Evolutionary conservation across 495 filamentous ascomycete species (phyloP), one percentile per base, ranked within the genome.

Genomic region (Pyronema omphalodes): DNA sequence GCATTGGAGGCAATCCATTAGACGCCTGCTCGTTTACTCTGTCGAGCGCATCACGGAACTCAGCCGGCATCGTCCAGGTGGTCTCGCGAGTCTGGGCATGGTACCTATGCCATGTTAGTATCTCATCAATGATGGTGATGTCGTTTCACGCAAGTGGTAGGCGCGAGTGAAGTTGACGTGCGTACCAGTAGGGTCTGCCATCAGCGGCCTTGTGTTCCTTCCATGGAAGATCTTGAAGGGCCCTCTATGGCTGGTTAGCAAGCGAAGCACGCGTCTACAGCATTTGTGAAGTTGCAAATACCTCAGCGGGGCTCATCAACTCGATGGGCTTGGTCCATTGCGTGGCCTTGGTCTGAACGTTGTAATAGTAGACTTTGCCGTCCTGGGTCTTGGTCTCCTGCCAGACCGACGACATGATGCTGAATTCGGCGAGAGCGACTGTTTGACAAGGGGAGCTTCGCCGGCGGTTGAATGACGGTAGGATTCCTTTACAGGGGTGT

Each of bases 271-370:
- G 18, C 36, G 44, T 15, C 44, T 47, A 23, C 23, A 33, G 11
- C 11, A 35, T 11, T 19, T 36, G 2, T 2, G 39, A 7, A 9
- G 14, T 45, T 69, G 76, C 58, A 29, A 1, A 29, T 68, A 93
- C 88, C 79, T 94, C 88, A 23, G 82, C 80, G 9, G 77, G 77
- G 1, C 77, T 84, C 88, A 94, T 91, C 67, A 95, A 67, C 40
- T 89, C 93, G 57, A 79, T 74, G 15, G 91, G 91, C 69, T 94
- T 95, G 39, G 78, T 80, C 91, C 91, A 98, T 78, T 88, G 83
- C 34, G 89, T 95, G 35, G 73, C 81, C 63, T 91, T 88, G 4
- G 87, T 94, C 56, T 81, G 70, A 3, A 78, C 70, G 68, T 96
- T 93, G 71, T 87, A 94, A 65, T 93, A 98, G 69, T 98, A 98